Evolutionary conservation across 176 grass and related monocot species (phyloP), one percentile per base, ranked within the genome.

Genomic region (Secale cereale): DNA sequence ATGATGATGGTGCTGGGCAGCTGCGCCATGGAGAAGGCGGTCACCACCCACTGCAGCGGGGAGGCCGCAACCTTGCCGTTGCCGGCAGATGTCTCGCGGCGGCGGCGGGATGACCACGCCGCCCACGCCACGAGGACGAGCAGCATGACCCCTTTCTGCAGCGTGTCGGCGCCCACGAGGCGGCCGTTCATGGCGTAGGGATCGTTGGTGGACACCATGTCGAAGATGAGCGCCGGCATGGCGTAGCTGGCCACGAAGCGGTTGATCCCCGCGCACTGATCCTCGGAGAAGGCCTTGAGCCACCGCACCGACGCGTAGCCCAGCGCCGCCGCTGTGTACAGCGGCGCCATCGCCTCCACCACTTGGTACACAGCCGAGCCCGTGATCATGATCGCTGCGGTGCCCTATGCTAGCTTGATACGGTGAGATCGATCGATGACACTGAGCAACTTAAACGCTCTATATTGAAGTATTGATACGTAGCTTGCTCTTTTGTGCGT

Each of bases 1-100:
- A 97, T 97, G 86, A 97, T 88, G 91, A 97, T 79, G 27, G 95
- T 94, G 90, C 94, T 97, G 29, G 90, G 95, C 75, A 97, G 89
- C 72, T 90, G 33, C 12, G 90, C 88, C n/a, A 94, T 81, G 16
- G 95, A 97, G 89, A 94, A 97, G 71, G 82, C 82, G 40, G 92
- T 97, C 25, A 97, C 79, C 37, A 88, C 90, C 95, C 92, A 94
- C 62, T 85, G 59, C 46, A 94, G 46, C 46, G 14, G 46, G 3
- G 46, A 50, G 46, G 46, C 46, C 46, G 46, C 15, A 16, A 50
- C 46, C 14, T 20, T 57, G 52, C 48, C 48, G 15, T 17, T 52
- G 48, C 52, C 52, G 17, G 52, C 6, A 1, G 52, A 8, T 14
- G 7, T 8, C 17, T 22, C 77, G 25, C 50, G 57, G 7, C 67